Conservation (phyloP, 2,329 filamentous ascomycete species). For the Colletotrichum tropicale region DNA sequence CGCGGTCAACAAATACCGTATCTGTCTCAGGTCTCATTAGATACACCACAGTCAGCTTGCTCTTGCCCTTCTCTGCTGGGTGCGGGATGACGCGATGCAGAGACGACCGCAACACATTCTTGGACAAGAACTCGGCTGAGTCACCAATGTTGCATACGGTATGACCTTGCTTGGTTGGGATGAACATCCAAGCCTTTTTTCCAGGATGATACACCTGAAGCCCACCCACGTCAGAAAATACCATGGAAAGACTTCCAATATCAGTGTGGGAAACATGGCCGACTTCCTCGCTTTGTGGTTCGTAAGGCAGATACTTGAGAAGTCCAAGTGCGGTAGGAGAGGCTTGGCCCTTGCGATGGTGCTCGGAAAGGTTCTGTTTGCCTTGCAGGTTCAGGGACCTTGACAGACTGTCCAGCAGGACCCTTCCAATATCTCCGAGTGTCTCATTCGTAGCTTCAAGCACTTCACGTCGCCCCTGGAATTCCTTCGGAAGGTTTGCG, state of each 20-base stretch:
- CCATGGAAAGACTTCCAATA: not conserved
- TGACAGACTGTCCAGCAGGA: not conserved
- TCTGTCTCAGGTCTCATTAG: not conserved
- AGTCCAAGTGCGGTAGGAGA: not conserved
- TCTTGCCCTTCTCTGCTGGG: not conserved
- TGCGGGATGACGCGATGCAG: not conserved
- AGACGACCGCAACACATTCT: not conserved
- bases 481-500: not conserved
- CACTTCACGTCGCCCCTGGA: not conserved
- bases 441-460: not conserved
- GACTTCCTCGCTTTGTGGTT: not conserved
- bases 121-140: not conserved
- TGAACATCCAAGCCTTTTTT: not conserved
- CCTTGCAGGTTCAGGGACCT: not conserved
- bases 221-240: not conserved
- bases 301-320: not conserved
- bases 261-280: not conserved
- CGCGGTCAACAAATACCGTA: not conserved
- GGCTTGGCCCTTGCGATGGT: not conserved
- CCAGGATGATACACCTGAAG: not conserved
- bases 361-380: not conserved
- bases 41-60: not conserved
- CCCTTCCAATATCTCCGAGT: not conserved
- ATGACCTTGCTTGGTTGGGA: not conserved
- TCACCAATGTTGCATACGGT: not conserved